Base-by-base conservation (phyloP, 768 basidiomycete species). In the Mycena capillaripes region DNA sequence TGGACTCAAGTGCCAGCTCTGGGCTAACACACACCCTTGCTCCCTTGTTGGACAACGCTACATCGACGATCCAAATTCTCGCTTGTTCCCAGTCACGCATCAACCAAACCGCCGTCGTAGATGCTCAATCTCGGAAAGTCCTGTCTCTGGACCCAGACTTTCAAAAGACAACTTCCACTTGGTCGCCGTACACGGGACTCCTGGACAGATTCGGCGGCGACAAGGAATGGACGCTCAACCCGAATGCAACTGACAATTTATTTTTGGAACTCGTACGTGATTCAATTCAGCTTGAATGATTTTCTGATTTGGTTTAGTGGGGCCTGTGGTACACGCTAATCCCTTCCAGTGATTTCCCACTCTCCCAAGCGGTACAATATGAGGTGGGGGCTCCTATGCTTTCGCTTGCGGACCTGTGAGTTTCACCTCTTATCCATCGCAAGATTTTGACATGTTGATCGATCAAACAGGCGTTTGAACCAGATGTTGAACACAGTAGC, bases 181-280 rank as follows among this genome's bases (percentile, higher is more conserved):
- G 64, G 64, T 56, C 53, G 3, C 9, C 38, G 32, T 55, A 66
- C 19, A 48, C 53, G 16, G 65, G 65, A n/a, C 56, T 55, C n/a
- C 14, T 30, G 19, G 10, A 56, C 9, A 21, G 3, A 16, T 21
- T 30, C 14, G 30, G 10, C 4, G 21, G 21, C 21, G 8, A 7
- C 4, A 17, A 4, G 6, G 9, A 23, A 5, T 2, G 5, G 3
- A 10, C 10, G 2, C 27, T 23, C 21, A 16, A 23, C 17, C 17
- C 32, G 4, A 59, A 25, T 32, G 7, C 25, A 19, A 48, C 56
- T 3, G 46, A 40, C 25, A 59, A 58, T 27, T 1, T 38, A 12
- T 59, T 58, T n/a, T 1, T 59, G 19, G 32, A 59, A 5, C 32
- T 59, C 10, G 66, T 67, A 21, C 21, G 66, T 67, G 4, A 14